Evolutionary conservation across 2,329 filamentous ascomycete species (phyloP).

Genomic region (Ophiostoma ulmi): DNA sequence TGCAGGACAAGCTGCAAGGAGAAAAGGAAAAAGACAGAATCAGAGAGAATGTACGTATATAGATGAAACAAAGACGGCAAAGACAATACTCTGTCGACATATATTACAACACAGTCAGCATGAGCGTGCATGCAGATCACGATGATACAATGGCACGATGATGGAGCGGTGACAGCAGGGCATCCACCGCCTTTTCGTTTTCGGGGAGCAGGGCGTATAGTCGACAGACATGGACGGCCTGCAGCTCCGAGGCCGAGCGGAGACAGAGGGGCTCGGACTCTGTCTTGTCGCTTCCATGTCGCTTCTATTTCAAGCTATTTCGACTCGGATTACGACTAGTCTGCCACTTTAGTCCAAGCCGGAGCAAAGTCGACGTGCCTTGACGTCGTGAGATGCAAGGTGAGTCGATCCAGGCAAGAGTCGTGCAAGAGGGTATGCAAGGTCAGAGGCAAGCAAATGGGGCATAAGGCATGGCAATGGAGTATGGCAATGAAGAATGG

Average conservation of each 20-base stretch:
- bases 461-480: background rate
- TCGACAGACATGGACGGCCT: background rate
- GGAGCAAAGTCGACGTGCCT: background rate
- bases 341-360: background rate
- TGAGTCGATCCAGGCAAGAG: background rate
- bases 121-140: background rate
- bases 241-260: constrained; percentile 10
- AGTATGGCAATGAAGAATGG: constrained; percentile 5
- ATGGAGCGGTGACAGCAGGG: constrained; percentile 4
- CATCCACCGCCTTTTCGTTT: constrained; percentile 22
- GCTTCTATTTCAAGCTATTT: background rate
- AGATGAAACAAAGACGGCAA: background rate
- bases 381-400: constrained; percentile 2
- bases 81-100: background rate
- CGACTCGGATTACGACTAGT: background rate
- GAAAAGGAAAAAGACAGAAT: background rate
- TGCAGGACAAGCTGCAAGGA: background rate
- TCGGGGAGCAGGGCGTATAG: constrained; percentile 10
- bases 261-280: constrained; percentile 8
- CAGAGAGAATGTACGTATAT: background rate
- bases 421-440: background rate
- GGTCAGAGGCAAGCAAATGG: background rate
- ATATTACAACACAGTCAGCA: background rate
- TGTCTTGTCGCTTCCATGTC: background rate
- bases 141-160: background rate